Base-by-base conservation (phyloP, 306 rosid genomes). In the Sophora flavescens region DNA sequence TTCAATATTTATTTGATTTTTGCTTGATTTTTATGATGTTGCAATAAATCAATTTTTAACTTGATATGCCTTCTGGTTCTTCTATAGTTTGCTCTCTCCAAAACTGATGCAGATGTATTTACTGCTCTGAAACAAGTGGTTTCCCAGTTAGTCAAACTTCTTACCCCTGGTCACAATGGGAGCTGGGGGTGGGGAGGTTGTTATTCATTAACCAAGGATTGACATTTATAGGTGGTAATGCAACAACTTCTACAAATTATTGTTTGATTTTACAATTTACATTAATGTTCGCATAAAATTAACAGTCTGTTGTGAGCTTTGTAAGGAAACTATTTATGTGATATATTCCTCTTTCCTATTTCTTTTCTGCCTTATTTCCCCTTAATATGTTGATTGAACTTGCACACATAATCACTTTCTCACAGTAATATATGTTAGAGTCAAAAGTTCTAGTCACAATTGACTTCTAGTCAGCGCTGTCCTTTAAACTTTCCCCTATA, bases 281-380 rank as follows among this genome's bases (percentile, higher is more conserved):
- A n/a, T 57, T 41, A 8, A 26, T 26, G 5, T 73, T 61, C 50
- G 41, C 67, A 28, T 28, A 57, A n/a, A 61, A 75, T 28, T 62
- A 65, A 13, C 33, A 30, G 14, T 32, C 36, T 70, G 14, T 15
- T 42, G 35, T 22, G 13, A 68, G 14, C 44, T 35, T 66, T 57
- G 15, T 67, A 42, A 39, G 50, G 70, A 42, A 63, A 13, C 68
- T 45, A 18, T 51, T 10, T 47, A 2, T 54, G 28, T 47, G 6
- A 33, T 47, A 30, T 48, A 22, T 71, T 63, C 33, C 13, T 65
- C 17, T 17, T 14, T 67, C 36, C 63, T 15, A 57, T 39, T 35
- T 53, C 62, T 78, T 65, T 75, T 79, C 60, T 61, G 71, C 58
- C 42, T 26, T 62, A 26, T 35, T 78, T 69, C 48, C 8, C 61